These are phyloP conservation scores for Yarrowia hollandica DNA, from an alignment of 805 yeast genomes.

Conservation along the genomic window DNA sequence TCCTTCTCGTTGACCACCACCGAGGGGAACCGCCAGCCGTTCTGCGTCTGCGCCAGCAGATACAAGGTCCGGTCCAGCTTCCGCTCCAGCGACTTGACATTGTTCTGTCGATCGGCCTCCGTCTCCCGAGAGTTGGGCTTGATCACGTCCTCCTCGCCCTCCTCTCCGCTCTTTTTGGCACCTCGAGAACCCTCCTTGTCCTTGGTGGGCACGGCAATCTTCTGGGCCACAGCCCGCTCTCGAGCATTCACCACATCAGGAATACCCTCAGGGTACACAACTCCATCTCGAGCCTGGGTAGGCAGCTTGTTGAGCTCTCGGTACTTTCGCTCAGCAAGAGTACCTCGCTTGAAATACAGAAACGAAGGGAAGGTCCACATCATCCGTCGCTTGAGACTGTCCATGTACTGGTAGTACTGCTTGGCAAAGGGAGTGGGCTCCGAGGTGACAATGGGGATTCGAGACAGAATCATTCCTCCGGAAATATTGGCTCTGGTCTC, in stretches of 20 bases:
- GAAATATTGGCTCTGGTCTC: constrained; percentile 32
- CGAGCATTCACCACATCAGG: constrained; percentile 87
- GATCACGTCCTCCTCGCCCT: constrained; percentile 46
- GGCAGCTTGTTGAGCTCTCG: constrained; percentile 75
- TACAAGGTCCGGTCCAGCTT: constrained; percentile 77
- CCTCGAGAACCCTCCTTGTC: constrained; percentile 38
- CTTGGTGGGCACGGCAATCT: constrained; percentile 69
- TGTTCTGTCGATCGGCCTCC: constrained; percentile 67
- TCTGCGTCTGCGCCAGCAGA: constrained; percentile 54
- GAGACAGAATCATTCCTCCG: constrained; percentile 60
- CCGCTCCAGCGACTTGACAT: constrained; percentile 72
- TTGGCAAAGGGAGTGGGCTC: constrained; percentile 70
- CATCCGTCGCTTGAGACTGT: constrained; percentile 79
- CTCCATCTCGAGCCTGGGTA: constrained; percentile 66
- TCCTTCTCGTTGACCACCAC: constrained; percentile 51
- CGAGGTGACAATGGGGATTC: constrained; percentile 83
- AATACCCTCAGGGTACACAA: constrained; percentile 76
- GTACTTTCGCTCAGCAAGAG: constrained; percentile 81
- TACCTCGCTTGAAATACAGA: constrained; percentile 87
- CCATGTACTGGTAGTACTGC: constrained; percentile 78
- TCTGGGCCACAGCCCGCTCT: constrained; percentile 83
- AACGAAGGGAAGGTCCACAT: constrained; percentile 98
- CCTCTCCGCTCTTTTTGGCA: constrained; percentile 30
- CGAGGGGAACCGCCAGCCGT: constrained; percentile 76
- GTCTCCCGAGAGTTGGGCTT: constrained; percentile 73